phyloP scores from a whole-genome alignment of 2,329 filamentous ascomycete genomes.

The Parastagonospora avenae region DNA sequence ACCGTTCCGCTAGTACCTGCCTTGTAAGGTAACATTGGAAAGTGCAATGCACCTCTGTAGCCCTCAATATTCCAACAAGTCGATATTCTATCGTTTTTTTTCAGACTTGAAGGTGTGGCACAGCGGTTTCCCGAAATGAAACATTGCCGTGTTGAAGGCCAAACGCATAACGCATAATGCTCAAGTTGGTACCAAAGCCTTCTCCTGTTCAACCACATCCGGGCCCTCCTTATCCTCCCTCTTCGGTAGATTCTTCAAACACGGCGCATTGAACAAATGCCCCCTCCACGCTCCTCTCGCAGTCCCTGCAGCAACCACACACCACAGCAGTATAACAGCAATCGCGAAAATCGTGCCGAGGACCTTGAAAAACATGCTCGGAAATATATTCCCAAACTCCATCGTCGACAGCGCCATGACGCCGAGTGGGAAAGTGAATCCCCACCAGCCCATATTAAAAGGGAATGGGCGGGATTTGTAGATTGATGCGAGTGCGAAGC shows the following conservation, averaged over 20 bases:
- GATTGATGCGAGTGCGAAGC: constrained; percentile 59
- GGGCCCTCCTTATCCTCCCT: constrained; percentile 12
- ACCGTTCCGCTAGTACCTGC: too few relatives aligned
- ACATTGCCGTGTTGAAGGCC: background rate
- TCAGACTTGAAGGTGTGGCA: too few relatives aligned
- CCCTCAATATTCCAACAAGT: too few relatives aligned
- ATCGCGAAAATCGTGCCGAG: constrained; percentile 62
- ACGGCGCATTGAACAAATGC: constrained; percentile 60
- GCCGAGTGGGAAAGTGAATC: constrained; percentile 64
- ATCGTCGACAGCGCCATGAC: constrained; percentile 60
- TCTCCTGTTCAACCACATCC: constrained; percentile 25
- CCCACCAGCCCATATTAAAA: constrained; percentile 69
- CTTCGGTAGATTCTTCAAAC: constrained; percentile 48
- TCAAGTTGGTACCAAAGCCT: constrained; percentile 7
- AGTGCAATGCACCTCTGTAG: too few relatives aligned
- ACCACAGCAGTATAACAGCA: constrained; percentile 61
- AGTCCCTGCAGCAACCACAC: constrained; percentile 58
- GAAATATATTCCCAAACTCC: constrained; percentile 57
- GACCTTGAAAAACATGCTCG: constrained; percentile 61
- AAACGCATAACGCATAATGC: background rate
- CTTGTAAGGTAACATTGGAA: too few relatives aligned
- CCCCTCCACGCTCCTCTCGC: constrained; percentile 55
- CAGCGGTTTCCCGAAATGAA: too few relatives aligned
- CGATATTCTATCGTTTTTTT: too few relatives aligned
- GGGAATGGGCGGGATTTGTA: constrained; percentile 54